Evolutionary conservation across 352 stramenopile genomes (phyloP), one percentile per base, ranked within the genome.

Genomic region (Phytopythium delawarense): DNA sequence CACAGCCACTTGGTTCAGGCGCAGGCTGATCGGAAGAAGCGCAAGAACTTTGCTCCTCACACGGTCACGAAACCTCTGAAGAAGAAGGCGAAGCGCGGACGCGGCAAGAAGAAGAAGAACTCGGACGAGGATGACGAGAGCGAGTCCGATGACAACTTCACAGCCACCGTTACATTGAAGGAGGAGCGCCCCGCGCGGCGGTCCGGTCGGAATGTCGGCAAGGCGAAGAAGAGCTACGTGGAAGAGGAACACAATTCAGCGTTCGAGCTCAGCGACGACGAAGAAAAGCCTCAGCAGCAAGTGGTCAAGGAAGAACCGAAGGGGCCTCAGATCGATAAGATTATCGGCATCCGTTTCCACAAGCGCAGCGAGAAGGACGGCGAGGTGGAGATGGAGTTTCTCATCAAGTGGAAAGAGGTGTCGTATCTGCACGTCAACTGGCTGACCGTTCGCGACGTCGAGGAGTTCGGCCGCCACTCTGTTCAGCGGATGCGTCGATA

Each of bases 401-500:
- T 99, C 32, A 96, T 99, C 59, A 99, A 99, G 81, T 99, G 98
- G 98, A 93, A 97, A 56, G 92, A 98, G 45, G 78, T 98, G 60
- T 98, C 88, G 32, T 99, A 99, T 71, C 76, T 99, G 37, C 97
- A 99, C 76, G 86, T 98, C 58, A 99, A 88, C 25, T 99, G 98
- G 98, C 92, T 99, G 67, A 96, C 83, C 15, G 86, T 98, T 42
- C 71, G 67, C 37, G 93, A 99, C 75, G 91, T 99, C n/a, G 87
- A 96, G 67, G 69, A 78, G 16, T 91, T 94, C 54, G 87, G 87
- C 4, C 87, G 91, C 37, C 76, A 87, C 18, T 83, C 87, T 20
- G 75, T 96, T 34, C 81, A 90, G 76, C 72, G 87, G 4, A 94
- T 96, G 85, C 87, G 84, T 30, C 76, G 87, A 42, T 91, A 92